These are phyloP conservation scores for Teratosphaeria epicoccoides DNA, from an alignment of 2,329 filamentous ascomycete species.

Conservation along the genomic window DNA sequence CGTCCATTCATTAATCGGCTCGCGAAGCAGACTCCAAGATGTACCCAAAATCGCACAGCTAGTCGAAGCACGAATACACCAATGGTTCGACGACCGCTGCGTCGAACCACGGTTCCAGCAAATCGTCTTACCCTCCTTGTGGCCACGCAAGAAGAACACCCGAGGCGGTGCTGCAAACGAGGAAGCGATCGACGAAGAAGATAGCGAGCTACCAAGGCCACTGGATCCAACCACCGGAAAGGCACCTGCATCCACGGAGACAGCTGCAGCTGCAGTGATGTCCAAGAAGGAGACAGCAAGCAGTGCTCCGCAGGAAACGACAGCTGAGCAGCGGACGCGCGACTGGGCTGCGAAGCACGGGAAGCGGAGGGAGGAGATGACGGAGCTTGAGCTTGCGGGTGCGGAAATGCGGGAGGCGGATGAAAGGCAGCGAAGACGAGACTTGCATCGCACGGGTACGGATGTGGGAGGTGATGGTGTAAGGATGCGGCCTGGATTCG, in stretches of 20 bases:
- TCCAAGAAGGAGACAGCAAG: constrained; percentile 10
- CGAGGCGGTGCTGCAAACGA: constrained; percentile 54
- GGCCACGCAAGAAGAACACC: constrained; percentile 77
- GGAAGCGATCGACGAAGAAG: constrained; percentile 7
- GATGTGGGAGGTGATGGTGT: background rate
- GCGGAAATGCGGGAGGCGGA: constrained; percentile 26
- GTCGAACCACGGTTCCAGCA: constrained; percentile 82
- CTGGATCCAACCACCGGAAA: background rate
- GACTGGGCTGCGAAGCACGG: constrained; percentile 25
- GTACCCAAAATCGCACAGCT: constrained; percentile 82
- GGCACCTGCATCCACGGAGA: background rate
- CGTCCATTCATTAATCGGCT: constrained; percentile 68
- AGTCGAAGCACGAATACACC: constrained; percentile 67
- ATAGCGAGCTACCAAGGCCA: background rate
- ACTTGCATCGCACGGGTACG: background rate
- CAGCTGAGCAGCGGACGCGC: constrained; percentile 25
- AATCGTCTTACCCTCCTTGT: constrained; percentile 69
- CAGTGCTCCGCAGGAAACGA: constrained; percentile 11
- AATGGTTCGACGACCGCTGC: constrained; percentile 79
- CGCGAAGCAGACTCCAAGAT: constrained; percentile 68
- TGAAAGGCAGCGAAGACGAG: background rate
- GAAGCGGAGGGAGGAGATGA: constrained; percentile 20
- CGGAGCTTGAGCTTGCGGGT: constrained; percentile 24
- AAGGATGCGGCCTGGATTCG: background rate
- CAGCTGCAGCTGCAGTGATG: background rate